Conservation (phyloP, 441 rosid genomes). For the Cnidoscolus chayamansa region DNA sequence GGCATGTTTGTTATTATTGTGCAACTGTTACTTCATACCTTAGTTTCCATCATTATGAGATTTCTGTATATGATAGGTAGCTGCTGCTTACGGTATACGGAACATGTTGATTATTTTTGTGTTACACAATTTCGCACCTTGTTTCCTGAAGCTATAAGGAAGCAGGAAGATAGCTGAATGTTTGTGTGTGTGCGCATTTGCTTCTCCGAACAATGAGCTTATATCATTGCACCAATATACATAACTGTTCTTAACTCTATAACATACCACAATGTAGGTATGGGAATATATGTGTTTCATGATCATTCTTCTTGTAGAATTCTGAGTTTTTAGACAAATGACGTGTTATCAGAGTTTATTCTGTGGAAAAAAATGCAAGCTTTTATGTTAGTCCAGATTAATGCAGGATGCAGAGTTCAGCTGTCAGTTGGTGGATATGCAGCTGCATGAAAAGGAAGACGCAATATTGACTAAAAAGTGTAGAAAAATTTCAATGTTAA, state of each 20-base stretch:
- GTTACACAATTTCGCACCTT: background rate
- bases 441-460: background rate
- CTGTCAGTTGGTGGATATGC: background rate
- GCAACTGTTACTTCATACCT: background rate
- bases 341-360: background rate
- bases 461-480: background rate
- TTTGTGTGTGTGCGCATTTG: background rate
- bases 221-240: background rate
- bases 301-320: background rate
- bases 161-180: background rate
- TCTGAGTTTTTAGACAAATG: background rate
- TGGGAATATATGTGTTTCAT: background rate
- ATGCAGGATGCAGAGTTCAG: background rate
- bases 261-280: background rate
- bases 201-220: background rate
- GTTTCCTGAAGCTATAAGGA: background rate
- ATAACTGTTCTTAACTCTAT: background rate
- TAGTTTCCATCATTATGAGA: background rate
- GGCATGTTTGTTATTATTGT: slow-evolving; percentile 6
- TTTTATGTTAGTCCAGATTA: background rate
- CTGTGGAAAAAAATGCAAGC: background rate
- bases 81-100: background rate
- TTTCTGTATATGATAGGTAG: background rate
- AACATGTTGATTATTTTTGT: background rate
- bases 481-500: background rate